Conservation (phyloP, 2,329 filamentous ascomycete genomes). For the Fusarium fracticaudum region DNA sequence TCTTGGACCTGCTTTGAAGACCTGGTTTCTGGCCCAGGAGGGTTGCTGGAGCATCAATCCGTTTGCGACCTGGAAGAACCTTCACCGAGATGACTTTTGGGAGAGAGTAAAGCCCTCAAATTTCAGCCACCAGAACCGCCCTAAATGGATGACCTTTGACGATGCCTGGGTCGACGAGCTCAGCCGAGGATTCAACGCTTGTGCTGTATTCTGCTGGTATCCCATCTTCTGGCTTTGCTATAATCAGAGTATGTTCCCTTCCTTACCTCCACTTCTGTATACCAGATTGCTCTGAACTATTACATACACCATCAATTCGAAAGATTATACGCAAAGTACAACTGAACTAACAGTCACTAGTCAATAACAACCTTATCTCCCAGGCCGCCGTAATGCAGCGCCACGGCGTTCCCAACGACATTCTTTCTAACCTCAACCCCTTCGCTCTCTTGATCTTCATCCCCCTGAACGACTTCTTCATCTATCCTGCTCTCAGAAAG, state of each 20-base stretch:
- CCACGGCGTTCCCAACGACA: conserved; percentile 79
- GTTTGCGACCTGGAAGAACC: conserved; percentile 64
- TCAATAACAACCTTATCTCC: conserved; percentile 68
- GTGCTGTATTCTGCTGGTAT: conserved; percentile 75
- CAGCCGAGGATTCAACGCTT: conserved; percentile 72
- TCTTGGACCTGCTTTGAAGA: conserved; percentile 69
- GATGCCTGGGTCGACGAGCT: conserved; percentile 83
- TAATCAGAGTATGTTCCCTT: conserved; percentile 49
- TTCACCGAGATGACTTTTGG: conserved; percentile 70
- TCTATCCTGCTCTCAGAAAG: conserved; percentile 75
- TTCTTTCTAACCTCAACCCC: conserved; percentile 78
- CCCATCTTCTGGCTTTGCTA: conserved; percentile 68
- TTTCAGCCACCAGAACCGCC: conserved; percentile 64
- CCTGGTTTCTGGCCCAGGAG: conserved; percentile 71
- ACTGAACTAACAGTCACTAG: conserved; percentile 30
- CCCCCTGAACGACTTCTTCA: conserved; percentile 71
- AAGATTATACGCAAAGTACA: too few species aligned
- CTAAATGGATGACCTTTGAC: conserved; percentile 80
- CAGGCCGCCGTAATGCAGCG: conserved; percentile 74
- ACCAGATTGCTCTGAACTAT: too few species aligned
- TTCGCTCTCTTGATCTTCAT: conserved; percentile 80
- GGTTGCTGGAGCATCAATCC: conserved; percentile 77
- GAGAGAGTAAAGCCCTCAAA: conserved; percentile 73
- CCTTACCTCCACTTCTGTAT: too few species aligned
- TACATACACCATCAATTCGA: too few species aligned